Conservation (phyloP, 1,139 yeast species). For the Spathaspora sp. region DNA sequence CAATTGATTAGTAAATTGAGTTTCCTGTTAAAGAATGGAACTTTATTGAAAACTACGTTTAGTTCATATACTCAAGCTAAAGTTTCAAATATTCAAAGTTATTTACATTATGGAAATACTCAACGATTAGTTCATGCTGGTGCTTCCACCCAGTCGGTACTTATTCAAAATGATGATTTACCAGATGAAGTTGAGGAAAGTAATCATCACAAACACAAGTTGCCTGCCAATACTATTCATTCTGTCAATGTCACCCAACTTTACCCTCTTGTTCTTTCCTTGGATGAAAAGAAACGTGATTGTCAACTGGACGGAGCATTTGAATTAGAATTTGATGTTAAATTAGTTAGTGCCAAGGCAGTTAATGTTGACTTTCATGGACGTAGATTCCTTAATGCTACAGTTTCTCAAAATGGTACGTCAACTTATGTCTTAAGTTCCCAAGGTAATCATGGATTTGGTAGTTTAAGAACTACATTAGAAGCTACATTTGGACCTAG, state of each 20-base stretch:
- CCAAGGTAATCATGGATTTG: slow-evolving; percentile 53
- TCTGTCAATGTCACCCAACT: slow-evolving; percentile 16
- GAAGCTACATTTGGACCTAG: slow-evolving; percentile 24
- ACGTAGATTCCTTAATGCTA: slow-evolving; percentile 17
- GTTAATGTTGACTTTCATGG: slow-evolving; percentile 18
- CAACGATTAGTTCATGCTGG: slow-evolving; percentile 34
- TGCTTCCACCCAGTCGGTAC: slow-evolving; percentile 18
- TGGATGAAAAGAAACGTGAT: slow-evolving; percentile 10
- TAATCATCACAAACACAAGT: background rate
- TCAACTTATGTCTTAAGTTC: slow-evolving; percentile 46
- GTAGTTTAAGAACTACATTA: slow-evolving; percentile 40
- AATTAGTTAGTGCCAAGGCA: slow-evolving; percentile 17
- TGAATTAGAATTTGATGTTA: slow-evolving; percentile 20
- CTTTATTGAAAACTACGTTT: slow-evolving; percentile 26
- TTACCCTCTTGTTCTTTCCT: slow-evolving; percentile 25
- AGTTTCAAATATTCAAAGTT: slow-evolving; percentile 34
- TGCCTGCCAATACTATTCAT: slow-evolving; percentile 15
- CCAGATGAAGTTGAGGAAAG: slow-evolving; percentile 4
- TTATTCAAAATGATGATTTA: slow-evolving; percentile 16
- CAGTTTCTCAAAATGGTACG: slow-evolving; percentile 42
- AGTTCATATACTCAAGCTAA: slow-evolving; percentile 26
- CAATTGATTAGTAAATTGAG: slow-evolving; percentile 29
- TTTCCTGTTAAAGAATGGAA: slow-evolving; percentile 36
- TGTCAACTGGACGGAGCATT: slow-evolving; percentile 13
- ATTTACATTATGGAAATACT: slow-evolving; percentile 27